Evolutionary conservation across 352 stramenopile genomes (phyloP).

Genomic region (Globisporangium takayamanum): DNA sequence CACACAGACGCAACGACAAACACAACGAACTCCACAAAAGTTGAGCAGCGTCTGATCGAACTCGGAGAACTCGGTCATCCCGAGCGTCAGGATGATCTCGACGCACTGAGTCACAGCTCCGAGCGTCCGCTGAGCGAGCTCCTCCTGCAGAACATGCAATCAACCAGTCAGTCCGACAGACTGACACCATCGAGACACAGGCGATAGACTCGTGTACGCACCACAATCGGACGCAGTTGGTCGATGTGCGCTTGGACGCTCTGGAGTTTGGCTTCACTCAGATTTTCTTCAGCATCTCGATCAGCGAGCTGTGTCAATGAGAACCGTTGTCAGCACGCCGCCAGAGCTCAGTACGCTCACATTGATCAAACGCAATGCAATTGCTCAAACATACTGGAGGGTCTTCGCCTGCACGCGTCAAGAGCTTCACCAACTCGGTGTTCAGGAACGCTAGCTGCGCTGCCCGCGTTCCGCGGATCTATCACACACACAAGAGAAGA

Average conservation of each 20-base stretch:
- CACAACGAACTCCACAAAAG: slow-evolving; percentile 6
- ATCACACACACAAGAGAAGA: neutral
- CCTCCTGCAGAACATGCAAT: slow-evolving; percentile 2
- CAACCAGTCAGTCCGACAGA: neutral
- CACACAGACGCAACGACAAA: neutral
- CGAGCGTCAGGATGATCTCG: slow-evolving; percentile 10
- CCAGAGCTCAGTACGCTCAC: neutral
- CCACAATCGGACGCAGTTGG: slow-evolving; percentile 5
- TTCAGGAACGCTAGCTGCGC: slow-evolving; percentile 1
- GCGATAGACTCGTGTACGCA: neutral
- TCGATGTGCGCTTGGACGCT: slow-evolving; percentile 5
- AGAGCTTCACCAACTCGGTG: neutral
- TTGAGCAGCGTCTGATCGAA: slow-evolving; percentile 15
- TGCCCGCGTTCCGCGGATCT: slow-evolving; percentile 9
- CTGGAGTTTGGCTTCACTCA: slow-evolving; percentile 9
- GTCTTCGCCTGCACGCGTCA: too few relatives aligned
- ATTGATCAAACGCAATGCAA: neutral
- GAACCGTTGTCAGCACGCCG: neutral
- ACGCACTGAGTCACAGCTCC: slow-evolving; percentile 5
- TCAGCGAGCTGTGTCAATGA: neutral
- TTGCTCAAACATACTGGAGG: neutral
- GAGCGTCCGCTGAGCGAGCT: slow-evolving; percentile 3
- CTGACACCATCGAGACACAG: neutral
- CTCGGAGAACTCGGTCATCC: slow-evolving; percentile 9
- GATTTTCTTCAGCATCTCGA: slow-evolving; percentile 4